Evolutionary conservation across 768 basidiomycete species (phyloP).

Genomic region (Lactarius psammicola): DNA sequence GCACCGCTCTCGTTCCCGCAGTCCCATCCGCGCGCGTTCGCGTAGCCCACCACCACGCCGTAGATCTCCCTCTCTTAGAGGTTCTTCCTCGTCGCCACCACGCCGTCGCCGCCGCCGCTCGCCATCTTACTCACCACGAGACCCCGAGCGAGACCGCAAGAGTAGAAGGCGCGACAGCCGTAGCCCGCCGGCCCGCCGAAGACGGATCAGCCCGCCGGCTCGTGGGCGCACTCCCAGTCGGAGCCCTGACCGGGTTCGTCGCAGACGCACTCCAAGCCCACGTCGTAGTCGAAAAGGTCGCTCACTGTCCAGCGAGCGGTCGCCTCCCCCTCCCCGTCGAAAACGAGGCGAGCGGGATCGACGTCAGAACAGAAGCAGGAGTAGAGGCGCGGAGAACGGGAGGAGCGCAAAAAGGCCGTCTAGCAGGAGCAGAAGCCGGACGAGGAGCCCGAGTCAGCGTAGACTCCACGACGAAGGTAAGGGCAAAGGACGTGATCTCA

Average conservation of each 20-base stretch:
- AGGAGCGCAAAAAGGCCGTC: conserved; percentile 5
- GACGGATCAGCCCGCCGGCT: conserved; percentile 32
- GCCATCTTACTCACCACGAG: conserved; percentile 50
- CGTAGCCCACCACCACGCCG: conserved; percentile 27
- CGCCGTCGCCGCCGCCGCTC: conserved; percentile 44
- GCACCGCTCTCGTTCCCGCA: conserved; percentile 35
- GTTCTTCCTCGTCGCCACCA: conserved; percentile 26
- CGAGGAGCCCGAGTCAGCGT: conserved; percentile 19
- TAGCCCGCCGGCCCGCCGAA: conserved; percentile 48
- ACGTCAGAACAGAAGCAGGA: conserved; percentile 16
- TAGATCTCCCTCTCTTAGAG: conserved; percentile 27
- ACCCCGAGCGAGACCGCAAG: conserved; percentile 33
- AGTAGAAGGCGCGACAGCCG: conserved; percentile 43
- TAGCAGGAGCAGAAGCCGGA: conserved; percentile 23
- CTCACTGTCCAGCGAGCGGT: conserved; percentile 40
- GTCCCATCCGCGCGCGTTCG: conserved; percentile 28
- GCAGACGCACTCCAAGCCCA: conserved; percentile 48
- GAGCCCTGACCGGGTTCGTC: conserved; percentile 37
- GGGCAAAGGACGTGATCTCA: conserved; percentile 29
- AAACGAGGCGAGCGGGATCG: conserved; percentile 20
- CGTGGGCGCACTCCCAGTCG: conserved; percentile 38
- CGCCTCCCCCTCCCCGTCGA: conserved; percentile 30
- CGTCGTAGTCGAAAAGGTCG: conserved; percentile 31
- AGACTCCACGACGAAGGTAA: conserved; percentile 25
- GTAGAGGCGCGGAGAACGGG: conserved; percentile 21